Conservation (phyloP, 331 rosid genomes). For the Acacia concinna region DNA sequence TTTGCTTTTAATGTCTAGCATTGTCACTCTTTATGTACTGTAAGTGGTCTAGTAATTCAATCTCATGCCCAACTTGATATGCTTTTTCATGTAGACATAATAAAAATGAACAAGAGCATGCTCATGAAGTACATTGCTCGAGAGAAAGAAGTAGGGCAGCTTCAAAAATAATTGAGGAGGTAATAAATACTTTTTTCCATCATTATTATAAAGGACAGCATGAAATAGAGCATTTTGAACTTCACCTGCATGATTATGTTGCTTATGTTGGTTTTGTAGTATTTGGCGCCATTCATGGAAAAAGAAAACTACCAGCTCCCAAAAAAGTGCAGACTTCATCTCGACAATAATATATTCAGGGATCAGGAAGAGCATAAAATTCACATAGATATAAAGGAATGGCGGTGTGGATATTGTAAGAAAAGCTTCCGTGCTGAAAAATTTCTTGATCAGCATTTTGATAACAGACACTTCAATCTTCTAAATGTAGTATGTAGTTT, state of each 20-base stretch:
- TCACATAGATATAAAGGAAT: constrained; percentile 66
- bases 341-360: constrained; percentile 74
- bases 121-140: constrained; percentile 76
- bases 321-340: constrained; percentile 74
- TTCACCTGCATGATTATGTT: constrained; percentile 26
- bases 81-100: constrained; percentile 40
- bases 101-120: constrained; percentile 50
- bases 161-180: constrained; percentile 73
- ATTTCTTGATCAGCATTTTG: constrained; percentile 94
- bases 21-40: constrained; percentile 8
- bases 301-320: constrained; percentile 65
- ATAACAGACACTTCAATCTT: constrained; percentile 83
- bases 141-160: constrained; percentile 88
- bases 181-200: constrained; percentile 25
- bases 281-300: constrained; percentile 85
- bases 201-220: constrained; percentile 5
- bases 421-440: constrained; percentile 89
- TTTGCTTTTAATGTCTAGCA: not conserved
- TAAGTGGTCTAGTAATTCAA: constrained; percentile 9
- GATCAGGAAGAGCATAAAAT: constrained; percentile 93
- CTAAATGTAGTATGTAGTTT: constrained; percentile 74
- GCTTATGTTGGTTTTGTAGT: constrained; percentile 48
- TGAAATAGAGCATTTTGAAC: constrained; percentile 15
- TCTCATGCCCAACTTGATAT: constrained; percentile 9
- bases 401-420: constrained; percentile 96